These are phyloP conservation scores for Crithidia brevicula DNA, from an alignment of 208 protist species.

Conservation along the genomic window DNA sequence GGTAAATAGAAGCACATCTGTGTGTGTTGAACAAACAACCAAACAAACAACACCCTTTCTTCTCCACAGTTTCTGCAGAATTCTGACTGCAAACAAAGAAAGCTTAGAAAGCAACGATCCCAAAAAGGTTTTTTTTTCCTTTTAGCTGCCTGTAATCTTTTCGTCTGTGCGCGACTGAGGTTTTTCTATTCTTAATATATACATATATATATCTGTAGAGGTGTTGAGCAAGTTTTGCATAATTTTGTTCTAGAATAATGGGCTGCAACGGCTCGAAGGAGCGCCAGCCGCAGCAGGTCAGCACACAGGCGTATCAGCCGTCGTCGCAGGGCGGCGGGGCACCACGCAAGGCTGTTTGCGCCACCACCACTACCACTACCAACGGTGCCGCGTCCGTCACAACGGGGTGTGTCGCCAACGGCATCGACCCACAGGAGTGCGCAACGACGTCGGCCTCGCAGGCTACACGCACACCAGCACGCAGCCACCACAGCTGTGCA, in stretches of 20 bases:
- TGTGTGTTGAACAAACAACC: too few species aligned
- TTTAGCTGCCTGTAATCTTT: too few species aligned
- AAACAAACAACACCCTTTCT: too few species aligned
- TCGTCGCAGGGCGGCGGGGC: neutral
- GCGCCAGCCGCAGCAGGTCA: neutral
- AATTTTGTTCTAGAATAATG: too few species aligned
- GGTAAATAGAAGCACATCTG: too few species aligned
- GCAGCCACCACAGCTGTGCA: neutral
- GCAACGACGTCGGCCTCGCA: constrained; percentile 3
- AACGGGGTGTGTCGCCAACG: neutral
- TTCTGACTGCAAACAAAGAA: neutral
- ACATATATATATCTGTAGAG: too few species aligned
- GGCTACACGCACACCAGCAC: neutral
- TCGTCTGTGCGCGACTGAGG: too few species aligned
- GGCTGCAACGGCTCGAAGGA: constrained; percentile 11
- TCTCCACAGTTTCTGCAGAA: neutral
- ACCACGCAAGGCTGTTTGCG: neutral
- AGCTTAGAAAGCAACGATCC: too few species aligned
- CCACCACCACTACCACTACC: neutral
- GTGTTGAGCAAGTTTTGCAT: too few species aligned
- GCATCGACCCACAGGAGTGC: neutral
- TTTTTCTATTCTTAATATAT: too few species aligned
- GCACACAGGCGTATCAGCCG: neutral
- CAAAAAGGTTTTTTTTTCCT: too few species aligned
- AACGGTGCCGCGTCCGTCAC: neutral